A percentile compares a stretch with the other conserved stretches of the same genome.
These are phyloP conservation scores for Cenchrus purpureus DNA, from an alignment of 176 grass and related monocot genomes.

Conservation along the genomic window DNA sequence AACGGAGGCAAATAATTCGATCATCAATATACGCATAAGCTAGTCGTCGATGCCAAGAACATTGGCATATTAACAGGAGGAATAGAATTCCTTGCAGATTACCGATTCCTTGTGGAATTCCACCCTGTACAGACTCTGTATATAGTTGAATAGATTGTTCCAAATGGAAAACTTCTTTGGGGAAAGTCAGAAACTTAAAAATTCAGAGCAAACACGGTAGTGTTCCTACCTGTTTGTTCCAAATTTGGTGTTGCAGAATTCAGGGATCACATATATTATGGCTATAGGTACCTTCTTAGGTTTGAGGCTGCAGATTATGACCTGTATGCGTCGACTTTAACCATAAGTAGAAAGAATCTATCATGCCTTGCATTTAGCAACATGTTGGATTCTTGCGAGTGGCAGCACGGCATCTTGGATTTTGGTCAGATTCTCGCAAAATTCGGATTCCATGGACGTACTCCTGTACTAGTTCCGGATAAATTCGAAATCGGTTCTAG, in stretches of 20 bases:
- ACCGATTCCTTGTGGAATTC: conserved; percentile 36
- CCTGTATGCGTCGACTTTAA: conserved; percentile 21
- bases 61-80: conserved; percentile 7
- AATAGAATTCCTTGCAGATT: conserved; percentile 32
- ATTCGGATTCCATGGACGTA: neutral
- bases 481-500: neutral
- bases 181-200: neutral
- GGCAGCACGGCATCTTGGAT: conserved; percentile 8
- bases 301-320: conserved; percentile 4
- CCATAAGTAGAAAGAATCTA: conserved; percentile 31
- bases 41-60: conserved; percentile 5
- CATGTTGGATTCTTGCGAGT: conserved; percentile 37
- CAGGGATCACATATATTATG: neutral
- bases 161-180: conserved; percentile 10
- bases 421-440: conserved; percentile 23
- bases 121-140: conserved; percentile 45
- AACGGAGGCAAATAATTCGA: conserved; percentile 33
- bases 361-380: conserved; percentile 41
- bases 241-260: neutral
- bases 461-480: conserved; percentile 4
- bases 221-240: neutral
- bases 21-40: conserved; percentile 40
- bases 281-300: neutral
- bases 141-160: conserved; percentile 38
- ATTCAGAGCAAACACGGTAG: neutral